A percentile compares a stretch with the other conserved stretches of the same genome.
Conservation (phyloP, 2,329 filamentous ascomycete species). For the Lasiodiplodia sp. region DNA sequence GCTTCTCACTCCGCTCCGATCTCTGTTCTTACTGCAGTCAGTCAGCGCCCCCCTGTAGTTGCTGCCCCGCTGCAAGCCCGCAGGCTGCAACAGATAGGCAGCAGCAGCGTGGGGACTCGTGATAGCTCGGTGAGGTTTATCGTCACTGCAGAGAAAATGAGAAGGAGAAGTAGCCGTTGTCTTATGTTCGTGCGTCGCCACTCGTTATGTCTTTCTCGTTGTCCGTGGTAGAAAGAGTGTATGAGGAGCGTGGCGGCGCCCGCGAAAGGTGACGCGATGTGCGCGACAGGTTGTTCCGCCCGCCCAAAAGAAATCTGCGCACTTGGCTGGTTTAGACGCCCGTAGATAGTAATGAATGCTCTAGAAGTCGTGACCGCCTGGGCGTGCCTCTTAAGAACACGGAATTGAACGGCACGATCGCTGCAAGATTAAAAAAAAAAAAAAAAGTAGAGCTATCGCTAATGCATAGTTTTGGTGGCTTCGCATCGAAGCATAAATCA, state of each 20-base stretch:
- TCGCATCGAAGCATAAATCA: background rate
- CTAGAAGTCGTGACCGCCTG: background rate
- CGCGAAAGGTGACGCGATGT: constrained; percentile 1
- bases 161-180: background rate
- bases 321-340: background rate
- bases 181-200: background rate
- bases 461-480: background rate
- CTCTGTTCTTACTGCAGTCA: constrained; percentile 27
- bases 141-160: constrained; percentile 1
- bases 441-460: background rate
- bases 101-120: constrained; percentile 11
- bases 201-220: background rate
- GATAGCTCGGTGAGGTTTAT: constrained; percentile 30
- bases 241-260: background rate
- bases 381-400: background rate
- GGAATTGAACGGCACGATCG: background rate
- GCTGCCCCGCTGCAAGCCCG: background rate
- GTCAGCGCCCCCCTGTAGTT: constrained; percentile 3
- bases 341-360: background rate
- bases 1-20: constrained; percentile 19
- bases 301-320: constrained; percentile 1
- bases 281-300: constrained; percentile 10
- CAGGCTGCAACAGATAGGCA: background rate
- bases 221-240: background rate
- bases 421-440: background rate